Evolutionary conservation across 768 basidiomycete genomes (phyloP), one percentile per base, ranked within the genome.

Genomic region (Trametes cinnabarina): DNA sequence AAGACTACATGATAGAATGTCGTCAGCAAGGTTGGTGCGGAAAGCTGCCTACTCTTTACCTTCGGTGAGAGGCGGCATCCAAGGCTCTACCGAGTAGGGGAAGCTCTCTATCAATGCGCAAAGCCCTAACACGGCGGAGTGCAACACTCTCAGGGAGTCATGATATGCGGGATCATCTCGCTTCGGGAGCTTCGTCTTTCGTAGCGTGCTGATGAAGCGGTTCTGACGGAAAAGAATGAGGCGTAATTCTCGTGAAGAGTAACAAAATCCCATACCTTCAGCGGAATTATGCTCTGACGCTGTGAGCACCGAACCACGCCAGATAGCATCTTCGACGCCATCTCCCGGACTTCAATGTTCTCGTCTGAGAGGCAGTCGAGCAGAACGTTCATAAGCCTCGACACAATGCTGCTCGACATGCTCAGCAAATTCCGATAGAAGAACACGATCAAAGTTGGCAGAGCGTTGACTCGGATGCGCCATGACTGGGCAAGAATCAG

Each of bases 291-390:
- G 67, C 84, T 90, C 60, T 92, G 85, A 55, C 92, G 81, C 68
- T 94, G 92, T n/a, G 93, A 94, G 66, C 91, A 94, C 60, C 94
- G 80, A 52, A 97, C 81, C 61, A 97, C 86, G 9, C 92, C 89
- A 26, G 92, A 90, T 43, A 97, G 75, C 40, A 87, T 87, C 73
- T 87, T 87, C 4, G 91, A 90, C 22, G 92, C 90, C 83, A 90
- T 94, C 71, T 93, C 90, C 62, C 94, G 82, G 39, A 97, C 94
- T 73, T 97, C 94, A 42, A 94, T 87, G 66, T 94, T 95, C 69
- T 92, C 91, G 69, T 97, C 94, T 10, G 83, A 79, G 51, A 97
- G 74, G 71, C 94, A 95, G 53, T 88, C 86, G 15, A 93, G 78
- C 51, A 95, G 76, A 28, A 91, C 84, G 58, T 92, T 91, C 84